A percentile compares a stretch with the other conserved stretches of the same genome.
Conservation (phyloP, 805 yeast genomes). For the Schwanniomyces yamadae region DNA sequence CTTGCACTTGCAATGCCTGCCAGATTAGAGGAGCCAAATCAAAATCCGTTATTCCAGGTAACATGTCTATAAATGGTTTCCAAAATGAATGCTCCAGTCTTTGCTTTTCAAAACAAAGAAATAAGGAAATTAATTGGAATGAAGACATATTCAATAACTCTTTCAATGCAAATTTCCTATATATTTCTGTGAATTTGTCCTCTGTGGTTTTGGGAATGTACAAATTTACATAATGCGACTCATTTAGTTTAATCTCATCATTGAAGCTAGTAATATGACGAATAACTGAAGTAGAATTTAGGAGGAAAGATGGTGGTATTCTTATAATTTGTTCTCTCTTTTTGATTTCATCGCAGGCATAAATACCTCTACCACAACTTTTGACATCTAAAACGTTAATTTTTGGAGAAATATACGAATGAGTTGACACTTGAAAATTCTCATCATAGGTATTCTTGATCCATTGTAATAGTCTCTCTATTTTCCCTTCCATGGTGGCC, state of each 20-base stretch:
- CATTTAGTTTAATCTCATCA: conserved; percentile 25
- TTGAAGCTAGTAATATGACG: conserved; percentile 45
- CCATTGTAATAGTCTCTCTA: conserved; percentile 27
- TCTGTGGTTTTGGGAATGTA: conserved; percentile 21
- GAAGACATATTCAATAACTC: conserved; percentile 49
- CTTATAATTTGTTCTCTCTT: conserved; percentile 47
- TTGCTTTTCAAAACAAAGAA: conserved; percentile 42
- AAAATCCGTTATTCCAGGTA: conserved; percentile 61
- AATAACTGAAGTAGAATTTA: conserved; percentile 55
- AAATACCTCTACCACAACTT: conserved; percentile 61
- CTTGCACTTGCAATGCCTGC: conserved; percentile 37
- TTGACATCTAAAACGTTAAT: conserved; percentile 41
- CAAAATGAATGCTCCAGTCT: conserved; percentile 52
- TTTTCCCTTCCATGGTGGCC: conserved; percentile 8
- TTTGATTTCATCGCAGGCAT: conserved; percentile 38
- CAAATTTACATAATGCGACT: conserved; percentile 17
- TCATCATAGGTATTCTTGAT: conserved; percentile 25
- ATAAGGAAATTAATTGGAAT: conserved; percentile 58
- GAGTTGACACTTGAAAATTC: conserved; percentile 16
- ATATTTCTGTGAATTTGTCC: conserved; percentile 30
- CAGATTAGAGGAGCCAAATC: conserved; percentile 61
- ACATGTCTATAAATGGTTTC: conserved; percentile 63
- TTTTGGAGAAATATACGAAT: conserved; percentile 36
- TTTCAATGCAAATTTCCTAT: conserved; percentile 26
- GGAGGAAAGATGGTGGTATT: conserved; percentile 56